phyloP scores from a whole-genome alignment of 1,284 basidiomycete species.

The Tilletia horrida region DNA sequence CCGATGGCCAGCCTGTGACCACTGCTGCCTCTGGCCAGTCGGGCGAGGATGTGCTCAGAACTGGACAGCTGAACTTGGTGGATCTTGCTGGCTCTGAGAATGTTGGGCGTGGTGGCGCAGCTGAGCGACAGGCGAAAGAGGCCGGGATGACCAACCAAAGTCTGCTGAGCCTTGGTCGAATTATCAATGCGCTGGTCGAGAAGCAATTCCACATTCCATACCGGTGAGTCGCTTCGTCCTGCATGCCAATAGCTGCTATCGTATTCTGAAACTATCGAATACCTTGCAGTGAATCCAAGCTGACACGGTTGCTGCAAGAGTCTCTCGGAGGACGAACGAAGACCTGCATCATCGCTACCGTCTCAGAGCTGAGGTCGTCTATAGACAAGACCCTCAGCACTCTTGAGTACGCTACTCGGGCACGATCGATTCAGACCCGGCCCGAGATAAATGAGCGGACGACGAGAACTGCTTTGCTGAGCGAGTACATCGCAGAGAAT shows the following conservation, averaged over 20 bases:
- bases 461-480: conserved; percentile 84
- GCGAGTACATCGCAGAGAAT: conserved; percentile 93
- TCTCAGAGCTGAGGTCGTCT: conserved; percentile 60
- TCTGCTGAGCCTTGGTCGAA: conserved; percentile 87
- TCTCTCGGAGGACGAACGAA: conserved; percentile 97
- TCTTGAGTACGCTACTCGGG: conserved; percentile 91
- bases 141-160: conserved; percentile 99
- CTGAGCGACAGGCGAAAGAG: conserved; percentile 89
- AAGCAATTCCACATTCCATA: conserved; percentile 86
- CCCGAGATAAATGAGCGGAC: conserved; percentile 93
- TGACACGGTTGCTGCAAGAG: conserved; percentile 95
- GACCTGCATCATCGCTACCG: conserved; percentile 93
- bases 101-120: conserved; percentile 90
- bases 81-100: conserved; percentile 97
- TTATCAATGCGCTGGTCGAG: conserved; percentile 95
- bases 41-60: conserved; percentile 81
- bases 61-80: conserved; percentile 95
- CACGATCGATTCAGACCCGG: conserved; percentile 92
- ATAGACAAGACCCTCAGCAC: conserved; percentile 97
- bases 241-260: not conserved
- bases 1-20: conserved; percentile 42
- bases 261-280: not conserved
- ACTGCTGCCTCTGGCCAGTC: not conserved
- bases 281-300: conserved; percentile 64
- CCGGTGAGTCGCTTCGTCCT: conserved; percentile 62